A percentile compares a stretch with the other conserved stretches of the same genome.
These are phyloP conservation scores for Punctularia strigosozonata DNA, from an alignment of 768 basidiomycete species.

Conservation along the genomic window DNA sequence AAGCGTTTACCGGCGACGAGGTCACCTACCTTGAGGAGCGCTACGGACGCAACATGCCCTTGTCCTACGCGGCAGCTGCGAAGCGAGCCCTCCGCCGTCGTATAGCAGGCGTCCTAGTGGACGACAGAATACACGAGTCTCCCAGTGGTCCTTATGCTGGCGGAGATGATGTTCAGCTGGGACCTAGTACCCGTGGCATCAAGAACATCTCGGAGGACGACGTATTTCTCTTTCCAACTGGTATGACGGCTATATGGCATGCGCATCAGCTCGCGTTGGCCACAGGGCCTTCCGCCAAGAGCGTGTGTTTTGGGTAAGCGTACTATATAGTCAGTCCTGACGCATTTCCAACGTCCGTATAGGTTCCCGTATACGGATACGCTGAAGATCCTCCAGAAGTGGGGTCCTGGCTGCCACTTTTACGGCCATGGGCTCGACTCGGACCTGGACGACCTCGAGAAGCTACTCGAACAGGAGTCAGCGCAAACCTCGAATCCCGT, in stretches of 20 bases:
- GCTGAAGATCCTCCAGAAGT: conserved; percentile 86
- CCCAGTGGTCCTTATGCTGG: conserved; percentile 27
- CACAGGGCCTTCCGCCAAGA: conserved; percentile 53
- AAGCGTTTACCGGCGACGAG: conserved; percentile 51
- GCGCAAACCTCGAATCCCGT: conserved; percentile 37
- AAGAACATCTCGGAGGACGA: conserved; percentile 69
- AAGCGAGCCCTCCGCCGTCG: conserved; percentile 82
- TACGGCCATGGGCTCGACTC: conserved; percentile 67
- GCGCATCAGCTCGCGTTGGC: conserved; percentile 63
- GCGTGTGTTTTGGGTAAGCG: conserved; percentile 86
- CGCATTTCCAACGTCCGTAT: too few relatives aligned
- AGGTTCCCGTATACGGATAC: conserved; percentile 97
- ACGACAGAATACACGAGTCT: conserved; percentile 35
- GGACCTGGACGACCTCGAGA: conserved; percentile 66
- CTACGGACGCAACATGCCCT: conserved; percentile 83
- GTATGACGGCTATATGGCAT: conserved; percentile 94
- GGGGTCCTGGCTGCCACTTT: conserved; percentile 92
- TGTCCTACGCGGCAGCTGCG: conserved; percentile 59
- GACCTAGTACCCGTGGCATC: conserved; percentile 60
- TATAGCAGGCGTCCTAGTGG: conserved; percentile 76
- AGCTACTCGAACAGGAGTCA: conserved; percentile 37
- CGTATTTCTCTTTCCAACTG: conserved; percentile 77
- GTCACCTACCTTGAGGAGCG: conserved; percentile 82
- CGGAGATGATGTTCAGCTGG: conserved; percentile 31
- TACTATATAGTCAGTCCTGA: too few relatives aligned